phyloP scores from a whole-genome alignment of 1,284 basidiomycete species.

The Cystobasidiaceae sp. region DNA sequence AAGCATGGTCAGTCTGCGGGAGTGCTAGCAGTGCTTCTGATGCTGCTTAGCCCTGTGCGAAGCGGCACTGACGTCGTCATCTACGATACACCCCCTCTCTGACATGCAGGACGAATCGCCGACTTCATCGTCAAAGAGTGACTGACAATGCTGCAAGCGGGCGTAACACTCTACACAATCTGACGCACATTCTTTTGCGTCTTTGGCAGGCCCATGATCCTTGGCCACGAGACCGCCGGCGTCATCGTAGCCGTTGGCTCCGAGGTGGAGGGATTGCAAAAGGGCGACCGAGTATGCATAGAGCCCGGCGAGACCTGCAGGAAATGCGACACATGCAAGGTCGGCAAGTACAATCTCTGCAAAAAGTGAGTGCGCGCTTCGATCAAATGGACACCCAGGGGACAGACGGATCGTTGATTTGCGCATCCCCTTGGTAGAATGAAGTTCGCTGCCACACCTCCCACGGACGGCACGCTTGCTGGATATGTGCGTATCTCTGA shows the following conservation, averaged over 20 bases:
- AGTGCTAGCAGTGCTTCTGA: background rate
- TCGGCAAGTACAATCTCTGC: slow-evolving; percentile 53
- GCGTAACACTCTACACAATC: slow-evolving; percentile 38
- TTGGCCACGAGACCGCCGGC: slow-evolving; percentile 59
- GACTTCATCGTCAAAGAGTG: slow-evolving; percentile 35
- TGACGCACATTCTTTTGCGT: slow-evolving; percentile 37
- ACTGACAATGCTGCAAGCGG: background rate
- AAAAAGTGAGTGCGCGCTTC: background rate
- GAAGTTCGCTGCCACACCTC: too few species aligned
- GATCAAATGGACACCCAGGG: too few species aligned
- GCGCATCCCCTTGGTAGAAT: too few species aligned
- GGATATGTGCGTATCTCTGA: slow-evolving; percentile 51
- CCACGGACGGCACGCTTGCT: slow-evolving; percentile 75
- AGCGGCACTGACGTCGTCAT: background rate
- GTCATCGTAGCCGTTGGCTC: slow-evolving; percentile 56
- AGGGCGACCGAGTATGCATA: slow-evolving; percentile 72
- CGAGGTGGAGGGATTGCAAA: slow-evolving; percentile 65
- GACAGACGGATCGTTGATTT: too few species aligned
- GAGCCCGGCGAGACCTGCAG: slow-evolving; percentile 54
- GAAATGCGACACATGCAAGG: slow-evolving; percentile 53
- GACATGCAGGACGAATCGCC: slow-evolving; percentile 62
- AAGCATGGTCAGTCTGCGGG: slow-evolving; percentile 42
- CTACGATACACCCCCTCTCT: slow-evolving; percentile 75
- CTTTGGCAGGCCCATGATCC: slow-evolving; percentile 46
- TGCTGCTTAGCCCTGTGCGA: background rate